Evolutionary conservation across 2,329 filamentous ascomycete genomes (phyloP).

Genomic region (Phialophora verrucosa): DNA sequence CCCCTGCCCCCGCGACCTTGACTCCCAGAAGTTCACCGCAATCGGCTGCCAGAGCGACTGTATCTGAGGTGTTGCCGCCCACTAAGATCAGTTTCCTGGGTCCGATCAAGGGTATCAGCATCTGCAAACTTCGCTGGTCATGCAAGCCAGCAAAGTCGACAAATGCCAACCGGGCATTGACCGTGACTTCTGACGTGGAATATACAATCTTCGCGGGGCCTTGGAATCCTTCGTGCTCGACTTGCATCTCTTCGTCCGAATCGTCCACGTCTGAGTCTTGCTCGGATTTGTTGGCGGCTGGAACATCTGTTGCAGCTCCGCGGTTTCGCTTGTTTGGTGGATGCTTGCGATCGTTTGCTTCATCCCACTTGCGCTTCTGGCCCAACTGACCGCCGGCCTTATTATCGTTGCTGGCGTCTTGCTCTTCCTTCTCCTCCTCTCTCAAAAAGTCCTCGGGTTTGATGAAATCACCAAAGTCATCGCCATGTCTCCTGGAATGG

Average conservation of each 20-base stretch:
- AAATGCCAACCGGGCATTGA: constrained; percentile 79
- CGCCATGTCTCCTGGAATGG: constrained; percentile 75
- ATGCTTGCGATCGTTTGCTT: constrained; percentile 56
- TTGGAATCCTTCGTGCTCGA: constrained; percentile 50
- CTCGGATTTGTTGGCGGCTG: constrained; percentile 45
- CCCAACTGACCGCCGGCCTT: constrained; percentile 71
- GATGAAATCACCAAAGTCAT: constrained; percentile 94
- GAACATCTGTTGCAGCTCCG: constrained; percentile 26
- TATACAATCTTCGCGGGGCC: constrained; percentile 79
- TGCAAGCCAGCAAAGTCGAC: constrained; percentile 93
- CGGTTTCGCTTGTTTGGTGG: constrained; percentile 43
- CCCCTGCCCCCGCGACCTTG: constrained; percentile 51
- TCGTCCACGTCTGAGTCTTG: constrained; percentile 63
- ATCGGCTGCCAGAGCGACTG: constrained; percentile 75
- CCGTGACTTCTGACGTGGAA: constrained; percentile 65
- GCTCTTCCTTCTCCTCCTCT: constrained; percentile 85
- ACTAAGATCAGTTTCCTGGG: constrained; percentile 95
- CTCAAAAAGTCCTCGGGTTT: constrained; percentile 91
- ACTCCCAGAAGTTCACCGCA: constrained; percentile 70
- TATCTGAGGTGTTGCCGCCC: constrained; percentile 79
- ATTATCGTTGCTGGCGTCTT: constrained; percentile 62
- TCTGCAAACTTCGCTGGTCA: constrained; percentile 90
- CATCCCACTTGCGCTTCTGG: constrained; percentile 94
- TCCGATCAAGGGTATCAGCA: constrained; percentile 91
- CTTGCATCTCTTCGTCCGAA: constrained; percentile 60